phyloP scores from a whole-genome alignment of 371 early-diverging fungal genomes.

The Rhizopus delemar region DNA sequence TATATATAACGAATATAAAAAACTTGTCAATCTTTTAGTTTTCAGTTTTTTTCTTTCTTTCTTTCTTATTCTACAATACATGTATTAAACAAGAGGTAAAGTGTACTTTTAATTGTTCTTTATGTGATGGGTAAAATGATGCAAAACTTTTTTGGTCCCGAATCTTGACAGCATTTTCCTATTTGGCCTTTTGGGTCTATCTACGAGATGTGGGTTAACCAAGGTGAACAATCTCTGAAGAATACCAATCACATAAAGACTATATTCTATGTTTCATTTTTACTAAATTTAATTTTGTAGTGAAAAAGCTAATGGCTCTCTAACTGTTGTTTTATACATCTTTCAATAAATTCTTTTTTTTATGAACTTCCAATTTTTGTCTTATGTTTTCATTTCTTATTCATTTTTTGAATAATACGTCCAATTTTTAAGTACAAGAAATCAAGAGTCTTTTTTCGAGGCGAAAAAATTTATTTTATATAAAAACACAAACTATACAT shows the following conservation, averaged over 20 bases:
- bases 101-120: background rate
- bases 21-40: background rate
- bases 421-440: background rate
- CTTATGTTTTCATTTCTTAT: background rate
- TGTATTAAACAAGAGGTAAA: background rate
- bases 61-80: background rate
- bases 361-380: too few relatives aligned
- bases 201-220: background rate
- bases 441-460: background rate
- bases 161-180: background rate
- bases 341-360: background rate
- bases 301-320: too few relatives aligned
- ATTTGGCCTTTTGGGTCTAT: background rate
- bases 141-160: conserved; percentile 1
- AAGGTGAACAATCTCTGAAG: background rate
- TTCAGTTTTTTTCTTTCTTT: too few relatives aligned
- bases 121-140: background rate
- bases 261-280: background rate
- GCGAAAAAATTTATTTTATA: conserved; percentile 4
- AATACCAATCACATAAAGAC: background rate
- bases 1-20: background rate
- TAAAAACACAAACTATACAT: conserved; percentile 6
- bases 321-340: conserved; percentile 19
- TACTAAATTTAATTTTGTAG: too few relatives aligned
- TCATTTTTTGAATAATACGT: background rate